Conservation (phyloP, 805 yeast genomes). For the Ogataea kodamae region DNA sequence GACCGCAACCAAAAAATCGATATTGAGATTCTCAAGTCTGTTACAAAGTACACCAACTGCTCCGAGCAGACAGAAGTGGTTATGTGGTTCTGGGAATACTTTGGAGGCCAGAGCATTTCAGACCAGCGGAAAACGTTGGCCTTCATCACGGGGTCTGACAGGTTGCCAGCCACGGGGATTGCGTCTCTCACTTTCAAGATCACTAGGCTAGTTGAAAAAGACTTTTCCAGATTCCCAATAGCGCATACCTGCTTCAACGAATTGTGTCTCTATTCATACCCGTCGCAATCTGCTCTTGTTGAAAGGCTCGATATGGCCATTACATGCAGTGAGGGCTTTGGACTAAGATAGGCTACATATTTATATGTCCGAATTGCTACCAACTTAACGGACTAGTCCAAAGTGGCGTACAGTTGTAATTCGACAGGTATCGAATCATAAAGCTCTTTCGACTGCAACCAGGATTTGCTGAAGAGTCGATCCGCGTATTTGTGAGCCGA, state of each 20-base stretch:
- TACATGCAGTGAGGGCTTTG: slow-evolving; percentile 83
- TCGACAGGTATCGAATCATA: slow-evolving; percentile 65
- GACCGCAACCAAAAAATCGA: slow-evolving; percentile 50
- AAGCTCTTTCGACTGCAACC: slow-evolving; percentile 71
- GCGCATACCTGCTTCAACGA: slow-evolving; percentile 97
- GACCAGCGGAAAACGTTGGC: slow-evolving; percentile 62
- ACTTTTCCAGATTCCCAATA: slow-evolving; percentile 55
- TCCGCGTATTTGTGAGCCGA: slow-evolving; percentile 88
- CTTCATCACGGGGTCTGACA: slow-evolving; percentile 87
- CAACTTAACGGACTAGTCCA: slow-evolving; percentile 28
- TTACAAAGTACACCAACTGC: slow-evolving; percentile 76
- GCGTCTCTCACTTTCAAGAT: slow-evolving; percentile 71
- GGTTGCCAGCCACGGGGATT: slow-evolving; percentile 91
- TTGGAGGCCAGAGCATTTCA: slow-evolving; percentile 40
- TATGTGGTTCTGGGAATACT: slow-evolving; percentile 85
- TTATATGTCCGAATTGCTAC: not conserved
- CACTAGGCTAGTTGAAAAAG: slow-evolving; percentile 37
- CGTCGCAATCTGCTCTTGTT: slow-evolving; percentile 48
- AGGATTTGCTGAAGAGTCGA: slow-evolving; percentile 68
- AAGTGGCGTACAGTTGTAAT: slow-evolving; percentile 62
- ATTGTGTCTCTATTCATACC: slow-evolving; percentile 69
- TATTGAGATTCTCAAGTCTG: slow-evolving; percentile 58
- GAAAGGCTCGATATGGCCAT: slow-evolving; percentile 66
- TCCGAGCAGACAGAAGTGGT: slow-evolving; percentile 39
- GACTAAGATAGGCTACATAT: slow-evolving; percentile 30